Evolutionary conservation across 1,139 yeast species (phyloP).

Genomic region (Geotrichum siamense): DNA sequence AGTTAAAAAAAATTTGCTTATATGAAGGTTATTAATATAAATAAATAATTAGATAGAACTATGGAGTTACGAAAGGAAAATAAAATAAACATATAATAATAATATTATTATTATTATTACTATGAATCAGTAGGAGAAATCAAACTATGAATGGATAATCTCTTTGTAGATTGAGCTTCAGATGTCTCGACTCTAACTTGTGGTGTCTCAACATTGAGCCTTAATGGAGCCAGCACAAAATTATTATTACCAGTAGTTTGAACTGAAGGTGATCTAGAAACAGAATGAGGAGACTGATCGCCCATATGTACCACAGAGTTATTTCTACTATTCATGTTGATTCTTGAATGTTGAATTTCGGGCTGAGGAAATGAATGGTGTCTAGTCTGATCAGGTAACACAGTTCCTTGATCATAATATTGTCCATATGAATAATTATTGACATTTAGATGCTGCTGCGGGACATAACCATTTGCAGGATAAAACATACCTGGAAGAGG

Average conservation of each 20-base stretch:
- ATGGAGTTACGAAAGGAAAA: too few relatives aligned
- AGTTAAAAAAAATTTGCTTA: too few relatives aligned
- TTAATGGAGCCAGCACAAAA: neutral
- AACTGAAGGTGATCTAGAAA: neutral
- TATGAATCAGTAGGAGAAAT: neutral
- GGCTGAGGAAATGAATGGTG: neutral
- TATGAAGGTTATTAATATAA: too few relatives aligned
- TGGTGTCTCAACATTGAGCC: neutral
- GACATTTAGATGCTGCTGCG: neutral
- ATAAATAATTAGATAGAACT: too few relatives aligned
- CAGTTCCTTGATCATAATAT: neutral
- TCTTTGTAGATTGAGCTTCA: neutral
- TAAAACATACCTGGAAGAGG: neutral
- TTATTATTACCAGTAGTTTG: neutral
- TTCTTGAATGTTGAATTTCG: neutral
- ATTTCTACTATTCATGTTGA: neutral
- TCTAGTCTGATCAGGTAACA: neutral
- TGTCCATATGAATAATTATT: conserved; percentile 1
- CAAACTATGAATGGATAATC: neutral
- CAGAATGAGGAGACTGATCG: neutral
- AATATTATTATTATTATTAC: too few relatives aligned
- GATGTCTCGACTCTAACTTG: neutral
- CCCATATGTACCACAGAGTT: neutral
- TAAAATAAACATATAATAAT: too few relatives aligned
- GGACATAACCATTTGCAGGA: neutral